Percentiles rank a stretch among this genome's conserved stretches.
These are phyloP conservation scores for Cylindrodendrum hubeiense DNA, from an alignment of 2,329 filamentous ascomycete genomes.

Conservation along the genomic window DNA sequence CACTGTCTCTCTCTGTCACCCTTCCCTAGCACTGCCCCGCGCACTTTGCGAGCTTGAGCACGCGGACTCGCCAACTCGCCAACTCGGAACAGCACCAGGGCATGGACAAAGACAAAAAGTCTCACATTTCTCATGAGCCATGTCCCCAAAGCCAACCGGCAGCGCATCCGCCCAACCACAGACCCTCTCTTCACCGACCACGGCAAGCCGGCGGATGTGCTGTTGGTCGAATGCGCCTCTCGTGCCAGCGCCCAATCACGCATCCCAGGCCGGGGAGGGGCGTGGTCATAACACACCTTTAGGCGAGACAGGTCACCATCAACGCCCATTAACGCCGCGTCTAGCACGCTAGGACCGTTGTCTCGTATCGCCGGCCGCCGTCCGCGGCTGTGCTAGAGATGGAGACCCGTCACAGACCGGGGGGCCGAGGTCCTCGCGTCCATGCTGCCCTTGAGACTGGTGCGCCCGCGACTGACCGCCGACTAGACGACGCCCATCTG, in stretches of 20 bases:
- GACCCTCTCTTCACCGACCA: constrained; percentile 29
- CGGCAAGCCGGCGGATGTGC: constrained; percentile 39
- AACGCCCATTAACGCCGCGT: constrained; percentile 48
- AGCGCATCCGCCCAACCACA: constrained; percentile 20
- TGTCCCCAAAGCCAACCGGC: not conserved
- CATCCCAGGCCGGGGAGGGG: constrained; percentile 16
- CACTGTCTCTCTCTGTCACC: constrained; percentile 9
- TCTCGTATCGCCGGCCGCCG: constrained; percentile 45
- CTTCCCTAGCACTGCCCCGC: constrained; percentile 1
- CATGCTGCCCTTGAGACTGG: constrained; percentile 26
- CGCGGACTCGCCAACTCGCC: not conserved
- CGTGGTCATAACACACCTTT: constrained; percentile 33
- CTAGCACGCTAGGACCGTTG: constrained; percentile 47
- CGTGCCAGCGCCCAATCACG: constrained; percentile 39
- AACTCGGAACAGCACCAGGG: not conserved
- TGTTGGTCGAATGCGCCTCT: constrained; percentile 40
- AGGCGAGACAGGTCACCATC: constrained; percentile 40
- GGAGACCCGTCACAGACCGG: constrained; percentile 21
- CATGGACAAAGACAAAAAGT: not conserved
- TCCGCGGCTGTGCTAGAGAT: constrained; percentile 46
- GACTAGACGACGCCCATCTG: constrained; percentile 24
- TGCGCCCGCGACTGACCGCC: constrained; percentile 30
- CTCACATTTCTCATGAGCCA: not conserved
- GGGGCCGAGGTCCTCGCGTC: constrained; percentile 25
- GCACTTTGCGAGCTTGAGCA: not conserved